Percentiles rank a stretch among this genome's conserved stretches.
These are phyloP conservation scores for Sungouiella thailandica DNA, from an alignment of 805 yeast species.

Conservation along the genomic window DNA sequence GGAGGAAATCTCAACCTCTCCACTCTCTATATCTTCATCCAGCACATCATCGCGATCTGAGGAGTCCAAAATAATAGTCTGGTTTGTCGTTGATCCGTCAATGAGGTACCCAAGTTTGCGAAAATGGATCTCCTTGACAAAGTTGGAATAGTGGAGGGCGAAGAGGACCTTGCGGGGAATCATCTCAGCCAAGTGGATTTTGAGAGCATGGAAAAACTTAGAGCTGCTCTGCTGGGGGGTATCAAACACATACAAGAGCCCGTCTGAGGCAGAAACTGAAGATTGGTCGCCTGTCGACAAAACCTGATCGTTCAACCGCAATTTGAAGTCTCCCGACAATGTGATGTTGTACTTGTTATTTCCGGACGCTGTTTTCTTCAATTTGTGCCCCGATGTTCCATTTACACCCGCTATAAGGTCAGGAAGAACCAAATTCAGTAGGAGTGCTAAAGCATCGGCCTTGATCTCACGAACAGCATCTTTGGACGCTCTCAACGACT, in stretches of 20 bases:
- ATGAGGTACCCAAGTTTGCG: constrained; percentile 53
- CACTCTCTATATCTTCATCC: constrained; percentile 11
- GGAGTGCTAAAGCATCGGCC: constrained; percentile 22
- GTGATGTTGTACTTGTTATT: constrained; percentile 11
- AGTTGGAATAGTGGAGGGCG: constrained; percentile 47
- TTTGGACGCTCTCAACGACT: constrained; percentile 19
- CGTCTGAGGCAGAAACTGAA: constrained; percentile 25
- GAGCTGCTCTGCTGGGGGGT: constrained; percentile 3
- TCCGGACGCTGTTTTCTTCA: constrained; percentile 5
- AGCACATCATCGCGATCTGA: constrained; percentile 31
- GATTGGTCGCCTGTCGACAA: constrained; percentile 9
- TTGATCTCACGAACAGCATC: constrained; percentile 29
- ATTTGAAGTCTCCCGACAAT: constrained; percentile 5
- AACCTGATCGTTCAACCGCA: constrained; percentile 16
- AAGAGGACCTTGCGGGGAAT: constrained; percentile 32
- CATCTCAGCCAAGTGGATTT: constrained; percentile 20
- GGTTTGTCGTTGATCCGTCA: constrained; percentile 45
- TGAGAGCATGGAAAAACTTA: constrained; percentile 18
- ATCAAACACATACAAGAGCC: constrained; percentile 30
- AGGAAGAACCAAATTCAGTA: constrained; percentile 22
- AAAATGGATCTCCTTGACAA: constrained; percentile 67
- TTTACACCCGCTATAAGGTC: constrained; percentile 26
- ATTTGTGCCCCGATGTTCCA: constrained; percentile 16
- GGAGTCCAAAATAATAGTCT: constrained; percentile 56
- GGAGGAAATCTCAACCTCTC: constrained; percentile 8